A percentile compares a stretch with the other conserved stretches of the same genome.
phyloP scores from a whole-genome alignment of 2,329 filamentous ascomycete genomes.

The Penicillium sp. region DNA sequence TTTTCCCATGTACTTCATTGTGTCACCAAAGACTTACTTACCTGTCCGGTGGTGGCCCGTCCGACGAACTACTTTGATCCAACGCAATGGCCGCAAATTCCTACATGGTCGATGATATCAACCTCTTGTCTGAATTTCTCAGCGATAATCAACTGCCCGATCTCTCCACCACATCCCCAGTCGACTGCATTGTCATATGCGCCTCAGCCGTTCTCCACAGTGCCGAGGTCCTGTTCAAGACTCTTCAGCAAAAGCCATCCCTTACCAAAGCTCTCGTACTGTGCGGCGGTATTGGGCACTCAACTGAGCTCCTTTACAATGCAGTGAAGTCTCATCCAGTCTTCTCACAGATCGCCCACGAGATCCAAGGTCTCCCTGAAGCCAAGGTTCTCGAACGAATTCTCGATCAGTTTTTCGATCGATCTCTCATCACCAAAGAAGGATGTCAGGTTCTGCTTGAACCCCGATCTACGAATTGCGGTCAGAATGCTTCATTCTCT shows the following conservation, averaged over 20 bases:
- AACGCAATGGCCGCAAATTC: neutral
- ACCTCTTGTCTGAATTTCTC: constrained; percentile 25
- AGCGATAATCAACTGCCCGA: constrained; percentile 3
- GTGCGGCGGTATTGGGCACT: constrained; percentile 48
- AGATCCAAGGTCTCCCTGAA: constrained; percentile 38
- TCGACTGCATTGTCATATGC: constrained; percentile 41
- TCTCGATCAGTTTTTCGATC: constrained; percentile 24
- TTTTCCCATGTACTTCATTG: too few relatives aligned
- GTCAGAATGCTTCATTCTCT: constrained; percentile 42
- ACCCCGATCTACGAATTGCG: constrained; percentile 47
- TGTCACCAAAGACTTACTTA: too few relatives aligned
- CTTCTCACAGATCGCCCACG: constrained; percentile 26
- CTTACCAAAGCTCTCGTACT: constrained; percentile 39
- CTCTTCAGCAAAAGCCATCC: constrained; percentile 26
- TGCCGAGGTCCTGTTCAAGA: constrained; percentile 35
- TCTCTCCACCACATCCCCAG: constrained; percentile 11
- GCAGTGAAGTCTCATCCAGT: constrained; percentile 33
- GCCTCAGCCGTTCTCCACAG: constrained; percentile 38
- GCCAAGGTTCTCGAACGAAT: constrained; percentile 39
- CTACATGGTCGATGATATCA: neutral
- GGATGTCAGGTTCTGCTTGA: constrained; percentile 40
- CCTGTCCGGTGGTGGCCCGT: neutral
- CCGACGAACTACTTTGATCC: too few relatives aligned
- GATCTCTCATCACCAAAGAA: constrained; percentile 18
- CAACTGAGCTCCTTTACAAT: constrained; percentile 43